Evolutionary conservation across 306 rosid species (phyloP).

Genomic region (Cucumis hystrix): DNA sequence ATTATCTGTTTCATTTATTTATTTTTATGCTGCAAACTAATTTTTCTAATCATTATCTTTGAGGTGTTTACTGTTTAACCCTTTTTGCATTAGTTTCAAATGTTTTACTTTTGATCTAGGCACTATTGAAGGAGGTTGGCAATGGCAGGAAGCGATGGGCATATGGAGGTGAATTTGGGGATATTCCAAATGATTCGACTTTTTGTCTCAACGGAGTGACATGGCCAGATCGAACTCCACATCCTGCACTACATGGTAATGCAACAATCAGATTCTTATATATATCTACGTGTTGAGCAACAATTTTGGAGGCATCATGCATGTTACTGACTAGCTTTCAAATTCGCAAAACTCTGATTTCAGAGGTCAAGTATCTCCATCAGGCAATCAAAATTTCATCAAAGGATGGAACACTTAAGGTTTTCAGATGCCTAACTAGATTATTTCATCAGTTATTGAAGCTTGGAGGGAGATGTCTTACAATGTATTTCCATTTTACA

Average conservation of each 20-base stretch:
- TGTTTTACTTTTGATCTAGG: slow-evolving; percentile 23
- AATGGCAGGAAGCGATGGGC: slow-evolving; percentile 76
- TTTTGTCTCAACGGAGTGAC: slow-evolving; percentile 74
- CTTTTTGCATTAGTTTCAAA: background rate
- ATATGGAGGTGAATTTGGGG: slow-evolving; percentile 96
- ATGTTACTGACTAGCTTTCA: background rate
- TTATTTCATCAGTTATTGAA: background rate
- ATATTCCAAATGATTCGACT: slow-evolving; percentile 71
- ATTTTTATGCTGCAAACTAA: background rate
- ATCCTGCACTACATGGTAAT: slow-evolving; percentile 83
- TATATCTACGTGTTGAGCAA: background rate
- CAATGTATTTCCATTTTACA: slow-evolving; percentile 21
- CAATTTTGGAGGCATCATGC: background rate
- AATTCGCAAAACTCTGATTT: slow-evolving; percentile 14
- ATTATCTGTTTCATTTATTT: background rate
- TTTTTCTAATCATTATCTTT: background rate
- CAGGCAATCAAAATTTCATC: slow-evolving; percentile 76
- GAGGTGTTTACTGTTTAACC: background rate
- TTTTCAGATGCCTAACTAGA: slow-evolving; percentile 12
- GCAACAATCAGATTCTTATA: background rate
- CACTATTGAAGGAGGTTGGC: slow-evolving; percentile 34
- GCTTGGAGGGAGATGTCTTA: slow-evolving; percentile 4
- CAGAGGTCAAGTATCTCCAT: slow-evolving; percentile 82
- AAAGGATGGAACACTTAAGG: slow-evolving; percentile 46
- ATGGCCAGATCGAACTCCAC: slow-evolving; percentile 89